Percentiles rank a stretch among this genome's conserved stretches.
Conservation (phyloP, 2,329 filamentous ascomycete species). For the Ceratocystis cubensis region DNA sequence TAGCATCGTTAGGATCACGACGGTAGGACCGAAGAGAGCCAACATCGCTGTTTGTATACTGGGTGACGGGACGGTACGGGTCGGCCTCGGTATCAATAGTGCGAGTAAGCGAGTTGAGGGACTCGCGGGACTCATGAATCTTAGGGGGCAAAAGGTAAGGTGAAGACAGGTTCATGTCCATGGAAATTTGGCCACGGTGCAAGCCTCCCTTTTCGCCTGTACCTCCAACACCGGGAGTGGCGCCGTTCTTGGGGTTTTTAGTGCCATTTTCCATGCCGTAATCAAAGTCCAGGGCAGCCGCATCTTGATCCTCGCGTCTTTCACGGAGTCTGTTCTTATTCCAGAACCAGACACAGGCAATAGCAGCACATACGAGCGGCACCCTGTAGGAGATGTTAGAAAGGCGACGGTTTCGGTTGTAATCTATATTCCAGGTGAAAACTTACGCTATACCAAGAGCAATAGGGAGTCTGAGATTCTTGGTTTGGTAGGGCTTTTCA, state of each 20-base stretch:
- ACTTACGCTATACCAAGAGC: conserved; percentile 59
- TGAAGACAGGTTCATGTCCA: conserved; percentile 64
- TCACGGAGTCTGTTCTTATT: conserved; percentile 62
- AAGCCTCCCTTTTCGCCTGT: conserved; percentile 39
- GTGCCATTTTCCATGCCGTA: conserved; percentile 61
- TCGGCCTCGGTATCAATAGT: conserved; percentile 65
- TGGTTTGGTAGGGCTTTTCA: conserved; percentile 45
- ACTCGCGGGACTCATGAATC: conserved; percentile 67
- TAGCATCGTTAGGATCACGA: conserved; percentile 29
- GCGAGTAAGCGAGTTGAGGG: conserved; percentile 71
- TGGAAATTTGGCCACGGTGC: conserved; percentile 46
- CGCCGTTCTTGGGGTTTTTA: conserved; percentile 28
- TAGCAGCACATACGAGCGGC: conserved; percentile 54
- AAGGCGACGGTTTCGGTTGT: background rate
- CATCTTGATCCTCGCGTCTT: conserved; percentile 63
- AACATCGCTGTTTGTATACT: conserved; percentile 45
- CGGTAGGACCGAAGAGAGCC: conserved; percentile 44
- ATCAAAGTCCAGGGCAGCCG: conserved; percentile 83
- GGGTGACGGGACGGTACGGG: conserved; percentile 58
- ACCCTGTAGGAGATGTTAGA: conserved; percentile 42
- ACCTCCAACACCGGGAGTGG: conserved; percentile 13
- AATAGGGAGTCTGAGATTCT: conserved; percentile 52
- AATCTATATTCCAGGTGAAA: background rate
- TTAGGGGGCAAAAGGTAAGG: conserved; percentile 89
- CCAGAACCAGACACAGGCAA: conserved; percentile 65